A percentile compares a stretch with the other conserved stretches of the same genome.
Conservation (phyloP, 2,329 filamentous ascomycete genomes). For the Beauveria sp. region DNA sequence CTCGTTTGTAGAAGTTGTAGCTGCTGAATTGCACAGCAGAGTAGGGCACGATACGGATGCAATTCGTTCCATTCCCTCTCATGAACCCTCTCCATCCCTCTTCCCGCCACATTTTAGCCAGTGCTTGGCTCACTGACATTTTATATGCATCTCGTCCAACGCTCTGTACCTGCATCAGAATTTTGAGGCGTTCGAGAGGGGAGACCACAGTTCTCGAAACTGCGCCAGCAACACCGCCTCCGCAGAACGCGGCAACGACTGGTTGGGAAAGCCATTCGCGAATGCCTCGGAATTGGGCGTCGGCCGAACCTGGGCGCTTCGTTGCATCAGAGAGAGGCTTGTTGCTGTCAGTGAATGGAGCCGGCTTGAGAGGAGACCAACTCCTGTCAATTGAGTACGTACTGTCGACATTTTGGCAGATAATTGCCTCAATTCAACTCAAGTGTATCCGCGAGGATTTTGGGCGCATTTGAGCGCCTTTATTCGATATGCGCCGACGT, state of each 20-base stretch:
- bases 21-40: constrained; percentile 97
- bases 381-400: background rate
- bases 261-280: constrained; percentile 63
- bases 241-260: constrained; percentile 84
- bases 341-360: background rate
- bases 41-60: constrained; percentile 95
- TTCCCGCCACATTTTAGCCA: constrained; percentile 93
- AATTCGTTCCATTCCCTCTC: constrained; percentile 97
- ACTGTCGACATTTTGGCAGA: constrained; percentile 2
- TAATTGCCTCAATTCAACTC: background rate
- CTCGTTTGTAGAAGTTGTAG: constrained; percentile 94
- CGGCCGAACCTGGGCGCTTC: constrained; percentile 19
- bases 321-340: constrained; percentile 15
- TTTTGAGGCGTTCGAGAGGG: constrained; percentile 90
- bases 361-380: background rate
- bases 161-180: constrained; percentile 94
- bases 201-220: constrained; percentile 98
- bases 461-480: background rate
- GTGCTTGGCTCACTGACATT: constrained; percentile 78
- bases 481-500: background rate
- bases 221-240: constrained; percentile 86
- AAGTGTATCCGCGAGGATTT: background rate
- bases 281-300: constrained; percentile 26
- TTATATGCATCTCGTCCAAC: constrained; percentile 88
- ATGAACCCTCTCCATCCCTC: constrained; percentile 97